Percentiles rank a stretch among this genome's conserved stretches.
Conservation (phyloP, 768 basidiomycete species). For the Mycena venus region DNA sequence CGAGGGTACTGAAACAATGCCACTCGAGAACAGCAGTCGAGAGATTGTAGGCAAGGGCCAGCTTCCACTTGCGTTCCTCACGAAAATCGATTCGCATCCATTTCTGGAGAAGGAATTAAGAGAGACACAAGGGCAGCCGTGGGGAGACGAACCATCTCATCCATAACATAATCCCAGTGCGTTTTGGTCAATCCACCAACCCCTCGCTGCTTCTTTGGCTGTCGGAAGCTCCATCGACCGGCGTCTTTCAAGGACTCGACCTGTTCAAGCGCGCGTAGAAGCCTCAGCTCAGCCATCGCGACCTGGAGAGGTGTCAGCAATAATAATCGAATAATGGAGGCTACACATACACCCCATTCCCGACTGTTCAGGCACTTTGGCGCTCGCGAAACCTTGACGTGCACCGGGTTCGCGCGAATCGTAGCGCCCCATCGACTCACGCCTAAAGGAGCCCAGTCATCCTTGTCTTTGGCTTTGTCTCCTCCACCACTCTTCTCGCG, state of each 20-base stretch:
- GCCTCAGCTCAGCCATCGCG: constrained; percentile 82
- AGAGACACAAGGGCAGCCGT: not conserved
- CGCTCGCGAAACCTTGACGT: constrained; percentile 76
- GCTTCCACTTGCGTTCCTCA: constrained; percentile 95
- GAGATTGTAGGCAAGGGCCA: constrained; percentile 85
- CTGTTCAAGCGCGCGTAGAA: constrained; percentile 85
- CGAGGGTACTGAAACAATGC: constrained; percentile 79
- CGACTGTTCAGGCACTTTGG: constrained; percentile 83
- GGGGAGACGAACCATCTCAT: constrained; percentile 87
- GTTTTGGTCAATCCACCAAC: constrained; percentile 82
- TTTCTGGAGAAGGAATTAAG: constrained; percentile 64
- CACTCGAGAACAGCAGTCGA: constrained; percentile 89
- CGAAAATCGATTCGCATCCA: constrained; percentile 98
- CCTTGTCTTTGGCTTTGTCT: constrained; percentile 55
- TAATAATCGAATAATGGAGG: not conserved
- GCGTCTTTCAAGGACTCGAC: constrained; percentile 87
- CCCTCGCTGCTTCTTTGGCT: constrained; percentile 93
- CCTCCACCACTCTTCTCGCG: constrained; percentile 55
- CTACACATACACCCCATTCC: constrained; percentile 84
- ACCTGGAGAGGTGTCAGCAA: constrained; percentile 58
- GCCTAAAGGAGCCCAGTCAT: constrained; percentile 75
- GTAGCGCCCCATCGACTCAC: constrained; percentile 80
- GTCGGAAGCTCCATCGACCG: constrained; percentile 91
- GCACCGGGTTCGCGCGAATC: constrained; percentile 83
- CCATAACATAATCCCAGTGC: constrained; percentile 96